Evolutionary conservation across 805 yeast species (phyloP).

Genomic region (Saturnispora gosingensis): DNA sequence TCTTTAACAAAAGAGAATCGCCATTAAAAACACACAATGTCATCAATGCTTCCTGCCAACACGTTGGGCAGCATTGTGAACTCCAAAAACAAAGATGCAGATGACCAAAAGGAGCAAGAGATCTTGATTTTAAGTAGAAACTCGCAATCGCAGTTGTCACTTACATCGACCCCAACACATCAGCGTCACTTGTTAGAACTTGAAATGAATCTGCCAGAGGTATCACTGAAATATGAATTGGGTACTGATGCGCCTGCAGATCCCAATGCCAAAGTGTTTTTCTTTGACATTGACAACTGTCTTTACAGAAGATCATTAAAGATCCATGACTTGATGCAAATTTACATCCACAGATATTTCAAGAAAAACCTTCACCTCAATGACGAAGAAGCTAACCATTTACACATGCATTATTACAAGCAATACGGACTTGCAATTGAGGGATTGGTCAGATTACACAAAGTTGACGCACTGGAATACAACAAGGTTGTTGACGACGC

Average conservation of each 20-base stretch:
- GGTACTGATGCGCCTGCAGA: conserved; percentile 22
- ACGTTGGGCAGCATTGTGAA: not conserved
- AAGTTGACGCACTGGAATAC: conserved; percentile 81
- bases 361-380: conserved; percentile 49
- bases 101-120: conserved; percentile 14
- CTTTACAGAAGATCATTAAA: conserved; percentile 64
- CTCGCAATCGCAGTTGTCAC: conserved; percentile 13
- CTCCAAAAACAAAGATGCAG: conserved; percentile 3
- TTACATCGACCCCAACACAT: not conserved
- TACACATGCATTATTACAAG: conserved; percentile 70
- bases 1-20: not conserved
- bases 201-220: conserved; percentile 17
- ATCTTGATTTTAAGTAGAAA: conserved; percentile 14
- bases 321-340: conserved; percentile 84
- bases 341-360: conserved; percentile 74
- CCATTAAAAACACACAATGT: not conserved
- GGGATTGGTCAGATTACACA: conserved; percentile 64
- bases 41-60: conserved; percentile 1
- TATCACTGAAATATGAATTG: conserved; percentile 20
- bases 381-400: conserved; percentile 62
- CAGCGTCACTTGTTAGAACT: not conserved
- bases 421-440: conserved; percentile 90
- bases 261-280: conserved; percentile 37
- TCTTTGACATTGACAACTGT: conserved; percentile 92
- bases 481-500: conserved; percentile 88